Base-by-base conservation (phyloP, 257 asterid species). In the Rubia yunnanensis region DNA sequence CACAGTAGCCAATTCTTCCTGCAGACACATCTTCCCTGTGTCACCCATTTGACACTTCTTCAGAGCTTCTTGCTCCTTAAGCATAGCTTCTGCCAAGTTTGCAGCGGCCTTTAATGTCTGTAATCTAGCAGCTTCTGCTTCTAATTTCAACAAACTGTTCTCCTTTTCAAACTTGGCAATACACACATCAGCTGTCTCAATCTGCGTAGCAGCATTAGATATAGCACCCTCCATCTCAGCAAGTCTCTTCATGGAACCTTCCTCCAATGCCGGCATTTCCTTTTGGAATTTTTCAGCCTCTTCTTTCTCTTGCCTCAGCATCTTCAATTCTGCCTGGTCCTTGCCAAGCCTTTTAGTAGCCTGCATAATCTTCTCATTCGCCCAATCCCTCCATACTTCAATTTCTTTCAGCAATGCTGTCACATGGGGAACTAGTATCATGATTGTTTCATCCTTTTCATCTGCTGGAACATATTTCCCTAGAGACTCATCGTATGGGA, bases 351-450 rank as follows among this genome's bases (percentile, higher is more conserved):
- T 83, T 60, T 75, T 70, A 57, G 96, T 81, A 41, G 85, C 90
- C 80, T 86, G 87, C 96, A 76, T 86, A 49, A 92, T 78, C 81
- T 87, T 89, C 76, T 84, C 84, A 18, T 73, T 84, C 1, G 87
- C 87, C 96, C 96, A 92, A 30, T 83, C 81, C 14, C 65, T 75
- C 96, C 94, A 89, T 52, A 69, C 75, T 61, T 69, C 75, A 67
- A 87, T 68, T 72, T 85, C 87, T 56, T 77, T 79, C 75, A 83
- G 81, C 23, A 82, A 60, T 17, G 67, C 76, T 78, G 79, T 66
- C 73, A 77, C 70, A 35, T 66, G 81, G 44, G 83, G 76, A 61
- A 70, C 70, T 18, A 83, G 79, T 64, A 60, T 38, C 67, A 87
- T 18, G 24, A 89, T 74, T 4, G 74, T 66, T 64, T 81, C 79